Evolutionary conservation across 2,329 filamentous ascomycete genomes (phyloP).

Genomic region (Talaromyces albobiverticillius): DNA sequence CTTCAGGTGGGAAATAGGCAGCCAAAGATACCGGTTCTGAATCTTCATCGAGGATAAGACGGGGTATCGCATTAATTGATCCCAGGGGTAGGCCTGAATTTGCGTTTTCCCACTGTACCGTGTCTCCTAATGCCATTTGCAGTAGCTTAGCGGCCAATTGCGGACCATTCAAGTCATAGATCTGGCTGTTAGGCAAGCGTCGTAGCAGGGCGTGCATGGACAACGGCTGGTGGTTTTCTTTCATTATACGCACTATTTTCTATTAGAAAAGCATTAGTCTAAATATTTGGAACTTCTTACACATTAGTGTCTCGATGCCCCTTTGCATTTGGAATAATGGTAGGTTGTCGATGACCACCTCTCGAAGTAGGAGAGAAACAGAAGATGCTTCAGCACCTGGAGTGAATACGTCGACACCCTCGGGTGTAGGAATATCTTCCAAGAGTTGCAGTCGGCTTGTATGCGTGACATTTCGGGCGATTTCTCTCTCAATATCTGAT

Average conservation of each 20-base stretch:
- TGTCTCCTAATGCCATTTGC: neutral
- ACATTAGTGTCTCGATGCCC: neutral
- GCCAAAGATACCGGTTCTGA: neutral
- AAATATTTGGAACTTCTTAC: neutral
- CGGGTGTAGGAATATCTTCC: constrained; percentile 8
- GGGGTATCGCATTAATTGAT: no score
- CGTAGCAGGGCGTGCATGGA: no score
- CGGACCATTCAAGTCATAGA: neutral
- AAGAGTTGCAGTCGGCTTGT: neutral
- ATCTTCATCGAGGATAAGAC: no score
- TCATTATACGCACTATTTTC: neutral
- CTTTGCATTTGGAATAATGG: constrained; percentile 8
- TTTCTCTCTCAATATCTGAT: constrained; percentile 1
- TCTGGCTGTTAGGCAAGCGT: neutral
- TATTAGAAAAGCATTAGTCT: neutral
- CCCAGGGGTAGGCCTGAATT: no score
- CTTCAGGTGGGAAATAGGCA: neutral
- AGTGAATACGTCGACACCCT: constrained; percentile 8
- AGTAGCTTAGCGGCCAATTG: neutral
- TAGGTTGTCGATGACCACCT: constrained; percentile 6
- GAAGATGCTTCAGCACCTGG: neutral
- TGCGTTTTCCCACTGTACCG: neutral
- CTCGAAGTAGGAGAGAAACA: neutral
- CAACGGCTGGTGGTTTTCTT: no score
- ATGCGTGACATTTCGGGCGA: constrained; percentile 8